Percentiles rank a stretch among this genome's conserved stretches.
These are phyloP conservation scores for Beverwykella pulmonaria DNA, from an alignment of 495 filamentous ascomycete genomes.

Conservation along the genomic window DNA sequence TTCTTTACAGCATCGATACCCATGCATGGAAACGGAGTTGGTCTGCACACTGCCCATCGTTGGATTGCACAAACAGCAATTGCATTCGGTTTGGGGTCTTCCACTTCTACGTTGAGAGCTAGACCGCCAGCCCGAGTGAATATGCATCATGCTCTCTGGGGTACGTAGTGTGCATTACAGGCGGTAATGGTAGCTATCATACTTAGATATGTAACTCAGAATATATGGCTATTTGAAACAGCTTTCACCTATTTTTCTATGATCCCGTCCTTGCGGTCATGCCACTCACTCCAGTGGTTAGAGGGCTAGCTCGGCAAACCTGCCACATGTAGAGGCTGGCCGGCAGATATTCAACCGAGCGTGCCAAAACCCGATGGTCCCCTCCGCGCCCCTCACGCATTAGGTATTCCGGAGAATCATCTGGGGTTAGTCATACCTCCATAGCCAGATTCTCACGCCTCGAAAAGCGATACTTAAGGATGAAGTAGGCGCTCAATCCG, in stretches of 20 bases:
- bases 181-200: neutral
- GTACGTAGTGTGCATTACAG: neutral
- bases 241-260: neutral
- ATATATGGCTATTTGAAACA: slow-evolving; percentile 1
- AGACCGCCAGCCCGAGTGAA: neutral
- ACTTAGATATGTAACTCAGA: neutral
- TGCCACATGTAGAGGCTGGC: neutral
- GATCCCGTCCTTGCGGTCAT: no score
- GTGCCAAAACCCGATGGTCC: neutral
- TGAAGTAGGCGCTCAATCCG: neutral
- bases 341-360: slow-evolving; percentile 12
- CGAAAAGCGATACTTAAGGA: neutral
- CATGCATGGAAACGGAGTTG: slow-evolving; percentile 34
- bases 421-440: neutral
- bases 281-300: no score
- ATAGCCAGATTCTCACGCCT: neutral
- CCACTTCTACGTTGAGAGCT: neutral
- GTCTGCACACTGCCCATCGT: slow-evolving; percentile 6
- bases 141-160: neutral
- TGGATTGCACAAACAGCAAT: neutral
- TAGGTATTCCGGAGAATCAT: slow-evolving; percentile 8
- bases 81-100: slow-evolving; percentile 5
- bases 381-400: slow-evolving; percentile 20
- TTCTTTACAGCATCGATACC: slow-evolving; percentile 35
- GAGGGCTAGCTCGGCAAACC: slow-evolving; percentile 5